These are phyloP conservation scores for Rubroshorea leprosula DNA, from an alignment of 345 rosid species.

Conservation along the genomic window DNA sequence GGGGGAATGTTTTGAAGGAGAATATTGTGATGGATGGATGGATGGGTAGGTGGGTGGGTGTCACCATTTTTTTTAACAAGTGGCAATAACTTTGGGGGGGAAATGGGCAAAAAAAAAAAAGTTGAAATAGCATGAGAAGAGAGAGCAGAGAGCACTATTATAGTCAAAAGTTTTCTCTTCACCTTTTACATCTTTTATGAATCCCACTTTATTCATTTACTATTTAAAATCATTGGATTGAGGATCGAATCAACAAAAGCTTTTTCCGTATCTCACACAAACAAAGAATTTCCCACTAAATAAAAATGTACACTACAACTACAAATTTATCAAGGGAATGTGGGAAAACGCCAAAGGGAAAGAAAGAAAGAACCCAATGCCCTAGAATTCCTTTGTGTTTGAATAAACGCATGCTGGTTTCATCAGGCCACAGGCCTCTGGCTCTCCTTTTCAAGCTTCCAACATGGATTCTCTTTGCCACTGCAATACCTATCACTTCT, in stretches of 20 bases:
- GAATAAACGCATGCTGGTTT: slow-evolving; percentile 23
- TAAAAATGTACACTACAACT: not conserved
- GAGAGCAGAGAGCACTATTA: slow-evolving; percentile 17
- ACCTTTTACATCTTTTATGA: slow-evolving; percentile 29
- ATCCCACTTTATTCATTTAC: slow-evolving; percentile 8
- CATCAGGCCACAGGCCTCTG: slow-evolving; percentile 3
- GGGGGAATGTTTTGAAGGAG: not conserved
- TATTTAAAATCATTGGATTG: slow-evolving; percentile 24
- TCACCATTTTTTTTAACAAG: not conserved
- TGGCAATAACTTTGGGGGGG: slow-evolving; percentile 17
- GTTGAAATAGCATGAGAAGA: not conserved
- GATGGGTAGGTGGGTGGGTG: no score
- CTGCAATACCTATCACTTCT: slow-evolving; percentile 43
- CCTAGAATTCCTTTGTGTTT: slow-evolving; percentile 12
- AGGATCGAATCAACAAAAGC: slow-evolving; percentile 33
- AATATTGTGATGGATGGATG: not conserved
- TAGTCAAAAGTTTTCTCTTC: slow-evolving; percentile 34
- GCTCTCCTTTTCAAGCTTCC: slow-evolving; percentile 52
- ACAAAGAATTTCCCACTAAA: not conserved
- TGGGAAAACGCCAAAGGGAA: slow-evolving; percentile 30
- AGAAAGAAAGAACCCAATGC: slow-evolving; percentile 16
- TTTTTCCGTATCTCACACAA: slow-evolving; percentile 26
- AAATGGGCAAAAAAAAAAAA: slow-evolving; percentile 8
- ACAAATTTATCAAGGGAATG: not conserved
- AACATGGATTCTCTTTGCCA: slow-evolving; percentile 51